phyloP scores from a whole-genome alignment of 2,329 filamentous ascomycete genomes.

The Cytospora chrysosperma region DNA sequence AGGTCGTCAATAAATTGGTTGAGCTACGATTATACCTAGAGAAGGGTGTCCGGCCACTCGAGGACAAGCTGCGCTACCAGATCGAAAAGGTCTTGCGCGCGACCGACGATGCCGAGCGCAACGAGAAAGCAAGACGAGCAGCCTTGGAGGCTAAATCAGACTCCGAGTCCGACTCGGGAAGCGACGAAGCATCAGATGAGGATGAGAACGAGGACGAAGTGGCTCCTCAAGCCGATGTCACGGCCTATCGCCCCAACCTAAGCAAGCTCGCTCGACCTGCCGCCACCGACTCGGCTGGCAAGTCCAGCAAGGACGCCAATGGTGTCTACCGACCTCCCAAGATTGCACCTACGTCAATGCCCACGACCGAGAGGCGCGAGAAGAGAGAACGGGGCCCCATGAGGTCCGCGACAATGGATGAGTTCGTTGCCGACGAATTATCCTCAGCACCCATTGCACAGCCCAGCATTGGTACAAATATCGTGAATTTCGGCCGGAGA shows the following conservation, averaged over 20 bases:
- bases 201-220: constrained; percentile 37
- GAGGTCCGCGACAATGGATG: constrained; percentile 84
- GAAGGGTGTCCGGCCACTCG: constrained; percentile 84
- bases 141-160: constrained; percentile 36
- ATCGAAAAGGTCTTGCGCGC: constrained; percentile 92
- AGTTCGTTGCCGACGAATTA: constrained; percentile 85
- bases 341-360: constrained; percentile 84
- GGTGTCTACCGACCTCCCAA: constrained; percentile 87
- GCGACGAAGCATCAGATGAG: constrained; percentile 34
- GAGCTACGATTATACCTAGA: constrained; percentile 92
- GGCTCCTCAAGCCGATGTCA: constrained; percentile 25
- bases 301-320: constrained; percentile 45
- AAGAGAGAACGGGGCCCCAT: constrained; percentile 60
- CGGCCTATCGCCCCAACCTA: constrained; percentile 39
- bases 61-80: constrained; percentile 89
- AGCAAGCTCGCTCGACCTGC: constrained; percentile 38
- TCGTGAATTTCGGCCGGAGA: constrained; percentile 73
- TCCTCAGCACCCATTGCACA: constrained; percentile 78
- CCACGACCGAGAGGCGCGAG: constrained; percentile 62
- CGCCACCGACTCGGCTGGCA: constrained; percentile 31
- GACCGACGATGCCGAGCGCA: constrained; percentile 69
- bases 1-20: constrained; percentile 81
- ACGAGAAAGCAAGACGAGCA: constrained; percentile 37
- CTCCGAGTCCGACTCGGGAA: constrained; percentile 37
- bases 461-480: constrained; percentile 90